Evolutionary conservation across 1,284 basidiomycete species (phyloP), one percentile per base, ranked within the genome.

Genomic region (Leccinum griseonigrum): DNA sequence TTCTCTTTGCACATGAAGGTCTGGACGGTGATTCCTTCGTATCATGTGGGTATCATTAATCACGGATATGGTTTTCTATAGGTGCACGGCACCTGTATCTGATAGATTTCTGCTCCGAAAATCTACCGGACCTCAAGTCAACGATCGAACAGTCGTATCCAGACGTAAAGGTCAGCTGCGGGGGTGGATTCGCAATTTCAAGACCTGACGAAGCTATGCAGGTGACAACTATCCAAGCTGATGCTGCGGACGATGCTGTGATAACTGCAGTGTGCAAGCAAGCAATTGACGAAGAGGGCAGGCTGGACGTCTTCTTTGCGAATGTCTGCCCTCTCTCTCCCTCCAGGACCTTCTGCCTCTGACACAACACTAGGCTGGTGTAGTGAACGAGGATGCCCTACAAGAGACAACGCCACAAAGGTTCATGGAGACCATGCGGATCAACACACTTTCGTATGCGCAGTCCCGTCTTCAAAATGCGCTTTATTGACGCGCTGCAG

Each of bases 291-390:
- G 94, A 97, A 65, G 88, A 95, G 69, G 94, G 94, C 2, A 83
- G 86, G 54, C 80, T 97, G 16, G 96, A 98, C 68, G 88, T 97
- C 66, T 97, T 96, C 81, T 97, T 95, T 72, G 95, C 95, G 43
- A 97, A 98, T 71, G 94, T 93, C 68, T 67, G 84, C 67, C 22
- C 13, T 50, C 22, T 34, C 38, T 56, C 36, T 46, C 38, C 51
- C 61, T 54, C n/a, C 1, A 14, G 36, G 26, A 57, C 14, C 34
- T 57, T 31, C 26, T 36, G n/a, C 32, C 18, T 55, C 40, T 69
- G 59, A 68, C 58, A 51, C n/a, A 43, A 28, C 31, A 2, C 34
- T 67, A 92, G 91, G 90, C 90, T 62, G 90, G 89, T 9, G 72
- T 89, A 55, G 83, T 81, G 3, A 80, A 81, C 1, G 71, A 58